These are phyloP conservation scores for Saprolegnia diclina DNA, from an alignment of 352 stramenopile species.

Conservation along the genomic window DNA sequence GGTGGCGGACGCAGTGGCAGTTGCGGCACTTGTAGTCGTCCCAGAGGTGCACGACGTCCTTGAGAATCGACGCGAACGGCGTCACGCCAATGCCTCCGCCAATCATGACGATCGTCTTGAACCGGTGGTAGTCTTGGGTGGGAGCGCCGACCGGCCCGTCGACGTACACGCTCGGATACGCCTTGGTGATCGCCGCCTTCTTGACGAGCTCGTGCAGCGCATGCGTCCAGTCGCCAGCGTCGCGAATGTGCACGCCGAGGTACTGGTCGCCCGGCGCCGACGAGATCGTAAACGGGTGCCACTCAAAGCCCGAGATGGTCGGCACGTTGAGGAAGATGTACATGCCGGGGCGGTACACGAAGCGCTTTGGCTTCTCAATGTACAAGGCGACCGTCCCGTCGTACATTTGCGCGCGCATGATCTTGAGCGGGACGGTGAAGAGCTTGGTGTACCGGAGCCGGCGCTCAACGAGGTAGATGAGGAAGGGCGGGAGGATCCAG, in stretches of 20 bases:
- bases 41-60: conserved; percentile 36
- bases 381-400: conserved; percentile 31
- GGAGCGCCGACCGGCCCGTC: conserved; percentile 28
- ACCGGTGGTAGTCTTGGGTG: conserved; percentile 27
- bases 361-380: conserved; percentile 36
- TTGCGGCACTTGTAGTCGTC: conserved; percentile 51
- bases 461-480: conserved; percentile 35
- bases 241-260: conserved; percentile 61
- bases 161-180: conserved; percentile 29
- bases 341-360: conserved; percentile 29
- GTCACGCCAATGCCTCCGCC: conserved; percentile 32
- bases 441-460: conserved; percentile 29
- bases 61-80: conserved; percentile 38
- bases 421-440: conserved; percentile 32
- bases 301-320: conserved; percentile 53
- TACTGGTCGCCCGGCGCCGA: conserved; percentile 61
- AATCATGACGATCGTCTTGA: conserved; percentile 29
- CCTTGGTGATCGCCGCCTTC: conserved; percentile 23
- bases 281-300: conserved; percentile 87
- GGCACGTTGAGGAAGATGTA: conserved; percentile 84
- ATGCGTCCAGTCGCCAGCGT: conserved; percentile 57
- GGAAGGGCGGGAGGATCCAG: conserved; percentile 34
- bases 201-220: conserved; percentile 38
- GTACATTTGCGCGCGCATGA: conserved; percentile 29
- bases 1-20: conserved; percentile 53